phyloP scores from a whole-genome alignment of 129 eudicot species.

The Oenanthe sinensis region DNA sequence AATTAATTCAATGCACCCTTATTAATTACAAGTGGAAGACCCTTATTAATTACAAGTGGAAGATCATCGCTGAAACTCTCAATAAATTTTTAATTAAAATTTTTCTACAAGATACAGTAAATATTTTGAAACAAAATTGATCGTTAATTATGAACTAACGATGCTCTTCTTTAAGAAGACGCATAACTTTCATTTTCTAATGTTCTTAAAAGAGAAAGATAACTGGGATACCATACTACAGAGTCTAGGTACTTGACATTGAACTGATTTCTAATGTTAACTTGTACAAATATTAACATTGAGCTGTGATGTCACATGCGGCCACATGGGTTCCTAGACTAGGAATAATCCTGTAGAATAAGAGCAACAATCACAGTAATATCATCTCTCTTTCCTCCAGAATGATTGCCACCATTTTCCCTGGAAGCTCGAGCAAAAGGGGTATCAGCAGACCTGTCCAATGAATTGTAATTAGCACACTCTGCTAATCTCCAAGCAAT shows the following conservation, averaged over 20 bases:
- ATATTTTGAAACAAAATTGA: no score
- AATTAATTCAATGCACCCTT: no score
- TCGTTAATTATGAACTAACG: no score
- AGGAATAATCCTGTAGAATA: background rate
- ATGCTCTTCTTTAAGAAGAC: no score
- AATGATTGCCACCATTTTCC: slow-evolving; percentile 1
- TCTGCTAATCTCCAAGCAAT: slow-evolving; percentile 19
- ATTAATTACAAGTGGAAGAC: no score
- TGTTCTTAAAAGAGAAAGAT: no score
- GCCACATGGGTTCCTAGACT: background rate
- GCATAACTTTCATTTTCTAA: no score
- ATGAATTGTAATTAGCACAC: slow-evolving; percentile 15
- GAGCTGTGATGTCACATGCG: background rate
- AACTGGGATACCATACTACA: background rate
- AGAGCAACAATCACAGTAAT: slow-evolving; percentile 10
- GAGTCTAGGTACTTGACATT: background rate
- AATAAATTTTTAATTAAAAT: no score
- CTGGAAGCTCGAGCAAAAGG: slow-evolving; percentile 18
- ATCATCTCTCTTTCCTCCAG: slow-evolving; percentile 24
- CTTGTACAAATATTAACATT: background rate
- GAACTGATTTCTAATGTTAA: background rate
- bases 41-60: no score
- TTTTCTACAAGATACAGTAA: no score
- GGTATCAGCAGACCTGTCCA: slow-evolving; percentile 17
- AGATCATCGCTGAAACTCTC: no score